phyloP scores from a whole-genome alignment of 306 rosid species.

The Rosa multiflora region DNA sequence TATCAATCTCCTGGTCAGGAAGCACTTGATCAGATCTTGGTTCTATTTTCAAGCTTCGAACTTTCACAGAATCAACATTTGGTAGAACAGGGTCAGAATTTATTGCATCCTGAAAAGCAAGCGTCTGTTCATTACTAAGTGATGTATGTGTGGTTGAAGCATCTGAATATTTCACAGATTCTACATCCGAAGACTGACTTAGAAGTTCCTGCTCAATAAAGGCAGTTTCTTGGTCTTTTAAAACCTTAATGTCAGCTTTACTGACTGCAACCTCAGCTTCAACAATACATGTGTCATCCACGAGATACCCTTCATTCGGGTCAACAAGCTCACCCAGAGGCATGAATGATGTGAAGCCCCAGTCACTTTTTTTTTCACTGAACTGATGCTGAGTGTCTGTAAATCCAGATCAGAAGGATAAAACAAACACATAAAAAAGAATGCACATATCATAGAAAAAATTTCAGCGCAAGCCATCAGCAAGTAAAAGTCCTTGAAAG shows the following conservation, averaged over 20 bases:
- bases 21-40: not conserved
- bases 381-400: slow-evolving; percentile 18
- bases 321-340: slow-evolving; percentile 18
- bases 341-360: slow-evolving; percentile 26
- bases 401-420: not conserved
- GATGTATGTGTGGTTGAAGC: slow-evolving; percentile 3
- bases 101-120: not conserved
- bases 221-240: not conserved
- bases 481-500: not conserved
- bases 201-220: not conserved
- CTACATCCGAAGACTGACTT: not conserved
- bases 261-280: slow-evolving; percentile 25
- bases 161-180: not conserved
- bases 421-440: not conserved
- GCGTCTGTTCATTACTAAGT: not conserved
- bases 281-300: slow-evolving; percentile 9
- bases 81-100: not conserved
- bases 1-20: slow-evolving; percentile 4
- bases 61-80: not conserved
- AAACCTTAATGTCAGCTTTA: slow-evolving; percentile 13
- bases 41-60: not conserved
- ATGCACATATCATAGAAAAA: not conserved
- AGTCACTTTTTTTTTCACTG: slow-evolving; percentile 4
- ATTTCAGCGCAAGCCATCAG: not conserved
- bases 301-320: not conserved